Evolutionary conservation across 1,139 yeast species (phyloP).

Genomic region (Candida sanyaensis): DNA sequence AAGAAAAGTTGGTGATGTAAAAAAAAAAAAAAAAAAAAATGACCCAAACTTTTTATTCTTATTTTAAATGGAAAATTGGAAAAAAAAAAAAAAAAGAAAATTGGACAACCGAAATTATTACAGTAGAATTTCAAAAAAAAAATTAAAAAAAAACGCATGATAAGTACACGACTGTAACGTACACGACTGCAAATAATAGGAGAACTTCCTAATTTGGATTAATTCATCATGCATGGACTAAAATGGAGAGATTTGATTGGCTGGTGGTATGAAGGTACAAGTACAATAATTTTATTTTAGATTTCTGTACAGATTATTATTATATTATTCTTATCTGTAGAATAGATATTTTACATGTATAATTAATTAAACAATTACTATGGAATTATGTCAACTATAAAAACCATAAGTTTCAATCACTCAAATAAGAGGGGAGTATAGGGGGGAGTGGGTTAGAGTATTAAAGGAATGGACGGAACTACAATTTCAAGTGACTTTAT

Average conservation of each 20-base stretch:
- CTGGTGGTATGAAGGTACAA: background rate
- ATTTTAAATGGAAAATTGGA: background rate
- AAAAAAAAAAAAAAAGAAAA: background rate
- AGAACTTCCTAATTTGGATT: background rate
- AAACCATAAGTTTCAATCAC: background rate
- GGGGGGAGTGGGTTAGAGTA: no score
- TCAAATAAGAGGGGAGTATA: no score
- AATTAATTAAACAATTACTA: background rate
- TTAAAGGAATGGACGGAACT: no score
- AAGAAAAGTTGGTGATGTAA: background rate
- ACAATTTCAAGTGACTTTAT: no score
- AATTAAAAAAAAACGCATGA: background rate
- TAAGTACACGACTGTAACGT: background rate
- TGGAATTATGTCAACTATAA: background rate
- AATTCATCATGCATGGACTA: background rate
- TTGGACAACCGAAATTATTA: conserved; percentile 1
- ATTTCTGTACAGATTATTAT: background rate
- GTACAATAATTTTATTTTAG: background rate
- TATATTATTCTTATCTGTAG: background rate
- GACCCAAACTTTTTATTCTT: background rate
- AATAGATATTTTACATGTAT: no score
- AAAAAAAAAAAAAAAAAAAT: conserved; percentile 1
- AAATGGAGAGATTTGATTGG: background rate
- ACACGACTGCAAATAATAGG: background rate
- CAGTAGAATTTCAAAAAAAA: conserved; percentile 2